These are phyloP conservation scores for Turritis glabra DNA, from an alignment of 345 rosid genomes.

Conservation along the genomic window DNA sequence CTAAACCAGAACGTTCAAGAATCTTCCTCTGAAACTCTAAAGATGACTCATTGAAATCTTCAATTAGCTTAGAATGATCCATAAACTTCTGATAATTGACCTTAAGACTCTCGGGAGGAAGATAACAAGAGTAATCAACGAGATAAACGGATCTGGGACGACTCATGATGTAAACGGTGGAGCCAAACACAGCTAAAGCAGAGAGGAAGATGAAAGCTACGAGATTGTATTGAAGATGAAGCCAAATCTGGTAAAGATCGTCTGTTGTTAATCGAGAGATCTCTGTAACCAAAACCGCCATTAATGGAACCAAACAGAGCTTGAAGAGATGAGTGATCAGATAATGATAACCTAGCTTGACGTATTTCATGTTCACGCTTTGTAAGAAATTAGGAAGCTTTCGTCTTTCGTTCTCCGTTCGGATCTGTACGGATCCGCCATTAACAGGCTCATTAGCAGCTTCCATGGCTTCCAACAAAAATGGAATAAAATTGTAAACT, in stretches of 20 bases:
- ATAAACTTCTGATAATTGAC: slow-evolving; percentile 62
- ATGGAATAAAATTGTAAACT: background rate
- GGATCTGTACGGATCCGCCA: slow-evolving; percentile 71
- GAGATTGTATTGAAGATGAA: slow-evolving; percentile 85
- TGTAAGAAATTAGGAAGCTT: slow-evolving; percentile 84
- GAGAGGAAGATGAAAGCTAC: slow-evolving; percentile 66
- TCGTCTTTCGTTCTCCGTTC: slow-evolving; percentile 37
- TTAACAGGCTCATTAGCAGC: slow-evolving; percentile 26
- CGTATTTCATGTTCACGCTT: slow-evolving; percentile 84
- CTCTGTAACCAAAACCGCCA: slow-evolving; percentile 56
- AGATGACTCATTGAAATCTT: slow-evolving; percentile 77
- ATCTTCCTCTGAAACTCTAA: slow-evolving; percentile 86
- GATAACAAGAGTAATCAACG: slow-evolving; percentile 74
- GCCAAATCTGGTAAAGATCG: slow-evolving; percentile 68
- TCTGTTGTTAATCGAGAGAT: slow-evolving; percentile 63
- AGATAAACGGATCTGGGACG: slow-evolving; percentile 79
- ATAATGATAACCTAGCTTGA: slow-evolving; percentile 87
- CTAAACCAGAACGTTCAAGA: slow-evolving; percentile 80
- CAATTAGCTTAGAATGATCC: slow-evolving; percentile 73
- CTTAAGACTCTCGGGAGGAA: slow-evolving; percentile 61
- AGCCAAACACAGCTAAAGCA: slow-evolving; percentile 59
- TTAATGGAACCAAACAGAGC: slow-evolving; percentile 70
- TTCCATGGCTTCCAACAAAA: slow-evolving; percentile 41
- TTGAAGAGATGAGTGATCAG: slow-evolving; percentile 66
- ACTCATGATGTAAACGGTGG: slow-evolving; percentile 80